Base-by-base conservation (phyloP, 768 basidiomycete genomes). In the Boletus reticuloceps region DNA sequence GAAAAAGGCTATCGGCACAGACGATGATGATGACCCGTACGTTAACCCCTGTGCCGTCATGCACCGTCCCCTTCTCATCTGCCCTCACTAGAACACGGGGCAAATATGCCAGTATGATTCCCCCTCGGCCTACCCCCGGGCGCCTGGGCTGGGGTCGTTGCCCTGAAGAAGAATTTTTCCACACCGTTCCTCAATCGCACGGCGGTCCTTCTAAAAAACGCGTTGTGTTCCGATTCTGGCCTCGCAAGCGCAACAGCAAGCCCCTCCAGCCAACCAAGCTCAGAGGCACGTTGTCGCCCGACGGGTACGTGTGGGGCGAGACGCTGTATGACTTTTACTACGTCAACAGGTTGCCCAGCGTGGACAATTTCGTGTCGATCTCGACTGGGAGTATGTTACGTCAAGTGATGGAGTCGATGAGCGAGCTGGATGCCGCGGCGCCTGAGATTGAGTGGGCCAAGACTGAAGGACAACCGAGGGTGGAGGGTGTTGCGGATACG, bases 291-390 rank as follows among this genome's bases (percentile, higher is more conserved):
- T 7, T 54, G 4, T 61, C 63, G 2, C 63, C 59, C 0, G 67
- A 66, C 12, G 63, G 61, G 0, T 59, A 58, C 38, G 48, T 58
- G 9, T 72, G 70, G 70, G 69, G 58, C 5, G 68, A 58, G 0
- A 71, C 69, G 9, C 48, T 71, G 12, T 66, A 59, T 34, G 70
- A 72, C 36, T 50, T 72, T 36, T 72, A 41, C 36, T 0, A 20
- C 6, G 62, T 69, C 19, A 5, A 19, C 27, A 48, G 47, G 25
- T 0, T 63, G 1, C 68, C 66, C 0, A 0, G 14, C 0, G 4
- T 27, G 1, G 14, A 1, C 0, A 0, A 1, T 8, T 4, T 17
- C 5, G 16, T 58, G 0, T 40, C 61, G 16, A 39, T 36, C 12
- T 54, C 55, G 48, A 59, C 66, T 0, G 63, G 66, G 38, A 72